Conservation (phyloP, 2,329 filamentous ascomycete genomes). For the Tolypocladium paradoxum region DNA sequence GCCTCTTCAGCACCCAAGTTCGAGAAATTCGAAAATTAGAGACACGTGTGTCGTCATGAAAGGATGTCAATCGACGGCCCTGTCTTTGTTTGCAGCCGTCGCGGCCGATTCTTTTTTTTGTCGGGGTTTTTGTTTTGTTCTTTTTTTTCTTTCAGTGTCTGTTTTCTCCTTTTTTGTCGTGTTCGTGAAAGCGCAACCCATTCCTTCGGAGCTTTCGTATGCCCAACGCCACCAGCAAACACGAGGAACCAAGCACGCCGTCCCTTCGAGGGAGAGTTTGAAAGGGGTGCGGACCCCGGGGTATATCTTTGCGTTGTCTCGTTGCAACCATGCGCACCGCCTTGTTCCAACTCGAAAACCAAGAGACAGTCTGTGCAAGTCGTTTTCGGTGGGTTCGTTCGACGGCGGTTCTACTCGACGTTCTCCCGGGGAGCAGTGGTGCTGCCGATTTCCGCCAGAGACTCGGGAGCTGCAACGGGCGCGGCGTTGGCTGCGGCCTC, state of each 20-base stretch:
- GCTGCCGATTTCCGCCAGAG: not conserved
- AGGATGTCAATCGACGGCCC: not conserved
- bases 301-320: not conserved
- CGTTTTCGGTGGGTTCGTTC: not conserved
- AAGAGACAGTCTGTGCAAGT: not conserved
- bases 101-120: not conserved
- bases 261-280: not conserved
- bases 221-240: not conserved
- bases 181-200: not conserved
- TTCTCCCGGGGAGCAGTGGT: not conserved
- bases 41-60: not conserved
- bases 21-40: not conserved
- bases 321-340: not conserved
- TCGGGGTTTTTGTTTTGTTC: not conserved
- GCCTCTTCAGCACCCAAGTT: not conserved
- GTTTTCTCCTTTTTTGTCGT: not conserved
- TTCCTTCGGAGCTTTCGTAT: not conserved
- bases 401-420: not conserved
- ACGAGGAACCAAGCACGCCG: not conserved
- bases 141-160: not conserved
- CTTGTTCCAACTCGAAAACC: not conserved
- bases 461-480: not conserved
- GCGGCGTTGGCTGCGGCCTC: not conserved
- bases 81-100: not conserved
- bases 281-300: not conserved